A percentile compares a stretch with the other conserved stretches of the same genome.
Conservation (phyloP, 352 stramenopile species). For the Phytophthora crassamura region DNA sequence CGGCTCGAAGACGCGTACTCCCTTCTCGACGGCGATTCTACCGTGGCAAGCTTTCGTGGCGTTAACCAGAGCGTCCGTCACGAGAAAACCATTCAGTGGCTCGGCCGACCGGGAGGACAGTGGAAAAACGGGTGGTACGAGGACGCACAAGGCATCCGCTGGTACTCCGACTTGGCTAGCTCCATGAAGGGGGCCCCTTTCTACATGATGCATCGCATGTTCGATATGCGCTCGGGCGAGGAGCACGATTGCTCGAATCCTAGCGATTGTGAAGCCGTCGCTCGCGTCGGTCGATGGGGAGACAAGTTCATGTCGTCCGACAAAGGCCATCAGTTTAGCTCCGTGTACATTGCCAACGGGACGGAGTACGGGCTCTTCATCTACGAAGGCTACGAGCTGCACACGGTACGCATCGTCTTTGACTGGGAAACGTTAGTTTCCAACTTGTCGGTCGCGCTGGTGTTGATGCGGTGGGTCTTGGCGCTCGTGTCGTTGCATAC, state of each 20-base stretch:
- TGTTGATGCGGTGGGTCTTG: conserved; percentile 21
- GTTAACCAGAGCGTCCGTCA: conserved; percentile 21
- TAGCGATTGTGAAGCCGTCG: not conserved
- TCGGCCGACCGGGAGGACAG: conserved; percentile 2
- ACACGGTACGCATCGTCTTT: conserved; percentile 12
- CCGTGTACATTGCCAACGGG: conserved; percentile 9
- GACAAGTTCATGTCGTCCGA: conserved; percentile 8
- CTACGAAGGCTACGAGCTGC: conserved; percentile 1
- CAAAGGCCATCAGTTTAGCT: not conserved
- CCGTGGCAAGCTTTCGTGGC: conserved; percentile 3
- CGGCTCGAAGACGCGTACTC: conserved; percentile 9
- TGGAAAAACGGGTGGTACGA: conserved; percentile 33
- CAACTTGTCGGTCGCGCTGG: conserved; percentile 13
- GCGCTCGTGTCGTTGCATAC: conserved; percentile 13
- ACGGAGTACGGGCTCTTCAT: conserved; percentile 4
- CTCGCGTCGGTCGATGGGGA: conserved; percentile 1
- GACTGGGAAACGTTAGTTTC: conserved; percentile 30
- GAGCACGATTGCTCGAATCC: conserved; percentile 13
- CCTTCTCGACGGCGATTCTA: not conserved
- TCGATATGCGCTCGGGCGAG: conserved; percentile 17
- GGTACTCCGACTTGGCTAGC: conserved; percentile 27
- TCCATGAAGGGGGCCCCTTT: conserved; percentile 4
- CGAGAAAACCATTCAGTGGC: conserved; percentile 15
- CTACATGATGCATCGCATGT: conserved; percentile 22
- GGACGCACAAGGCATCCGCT: conserved; percentile 15